Evolutionary conservation across 305 asterid genomes (phyloP), one percentile per base, ranked within the genome.

Genomic region (Plantago coronopus): DNA sequence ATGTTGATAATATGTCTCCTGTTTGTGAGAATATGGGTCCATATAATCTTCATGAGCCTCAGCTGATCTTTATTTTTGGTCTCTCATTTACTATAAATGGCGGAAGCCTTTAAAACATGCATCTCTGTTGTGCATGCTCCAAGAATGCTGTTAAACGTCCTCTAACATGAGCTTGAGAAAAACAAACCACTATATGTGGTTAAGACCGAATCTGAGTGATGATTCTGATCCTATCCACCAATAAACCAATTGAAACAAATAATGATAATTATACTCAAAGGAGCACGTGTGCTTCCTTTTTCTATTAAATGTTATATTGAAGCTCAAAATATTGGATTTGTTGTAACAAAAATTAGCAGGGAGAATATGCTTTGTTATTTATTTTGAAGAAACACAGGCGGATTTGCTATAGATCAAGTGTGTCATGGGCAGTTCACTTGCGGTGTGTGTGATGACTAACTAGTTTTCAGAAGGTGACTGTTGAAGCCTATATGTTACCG

Each of bases 381-480:
- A 21, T 38, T 47, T 55, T 15, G 42, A 25, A n/a, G 46, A 45
- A 53, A 38, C 20, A 23, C 18, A n/a, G 19, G 19, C 22, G 12
- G 5, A 58, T 42, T 17, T 22, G 38, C 43, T 31, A 19, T 20
- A 7, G 37, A 21, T 20, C 29, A 58, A 4, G 4, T 53, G 25
- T 62, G 50, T 44, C 51, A 18, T 9, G 17, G 29, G 59, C 14
- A 29, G 58, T 51, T 59, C 55, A 49, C 53, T 38, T 46, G 54
- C 50, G 47, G 54, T 63, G 62, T 68, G 53, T 37, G 25, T 34
- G 10, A 20, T 25, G 56, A 17, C 38, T 64, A 47, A 70, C 40
- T 34, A 34, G 8, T 34, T 49, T 40, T 7, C 11, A 5, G 15
- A 46, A 57, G 13, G 25, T 19, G 1, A 21, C 20, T 51, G 31